These are phyloP conservation scores for Endotrypanum monterogeii DNA, from an alignment of 208 protist species.

Conservation along the genomic window DNA sequence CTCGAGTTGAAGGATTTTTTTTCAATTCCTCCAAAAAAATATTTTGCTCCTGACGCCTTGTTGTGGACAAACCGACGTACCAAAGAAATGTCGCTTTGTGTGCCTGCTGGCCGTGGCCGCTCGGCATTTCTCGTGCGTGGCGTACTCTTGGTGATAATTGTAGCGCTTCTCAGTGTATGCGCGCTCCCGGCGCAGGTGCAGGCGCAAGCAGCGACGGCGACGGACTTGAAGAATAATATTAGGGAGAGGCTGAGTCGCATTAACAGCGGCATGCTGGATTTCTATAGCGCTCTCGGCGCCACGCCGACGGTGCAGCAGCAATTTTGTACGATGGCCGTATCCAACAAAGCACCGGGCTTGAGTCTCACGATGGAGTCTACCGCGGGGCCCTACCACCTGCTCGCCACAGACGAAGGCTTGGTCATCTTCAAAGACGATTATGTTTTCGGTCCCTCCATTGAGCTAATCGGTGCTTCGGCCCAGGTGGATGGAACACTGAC, in stretches of 20 bases:
- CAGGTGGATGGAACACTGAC: constrained; percentile 14
- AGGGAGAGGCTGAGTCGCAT: constrained; percentile 7
- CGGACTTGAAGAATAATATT: constrained; percentile 12
- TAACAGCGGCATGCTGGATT: constrained; percentile 14
- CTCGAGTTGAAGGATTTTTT: too few relatives aligned
- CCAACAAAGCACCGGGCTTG: constrained; percentile 13
- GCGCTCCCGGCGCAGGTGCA: constrained; percentile 5
- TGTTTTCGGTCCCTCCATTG: constrained; percentile 24
- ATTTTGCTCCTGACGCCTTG: not conserved
- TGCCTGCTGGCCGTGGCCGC: not conserved
- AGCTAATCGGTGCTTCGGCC: constrained; percentile 28
- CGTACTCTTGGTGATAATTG: not conserved
- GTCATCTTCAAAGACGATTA: constrained; percentile 27
- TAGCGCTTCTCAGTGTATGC: constrained; percentile 10
- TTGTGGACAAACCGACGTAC: not conserved
- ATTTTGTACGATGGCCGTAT: constrained; percentile 22
- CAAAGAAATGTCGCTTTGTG: not conserved
- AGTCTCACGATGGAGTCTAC: constrained; percentile 29
- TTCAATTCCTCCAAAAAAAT: too few relatives aligned
- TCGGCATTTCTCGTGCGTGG: not conserved
- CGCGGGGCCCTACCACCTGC: constrained; percentile 15
- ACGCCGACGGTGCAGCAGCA: constrained; percentile 20
- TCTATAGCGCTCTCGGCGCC: constrained; percentile 21
- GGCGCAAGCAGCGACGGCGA: constrained; percentile 15
- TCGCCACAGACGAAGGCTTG: constrained; percentile 13